Evolutionary conservation across 768 basidiomycete genomes (phyloP).

Genomic region (Pleurotus sapidus): DNA sequence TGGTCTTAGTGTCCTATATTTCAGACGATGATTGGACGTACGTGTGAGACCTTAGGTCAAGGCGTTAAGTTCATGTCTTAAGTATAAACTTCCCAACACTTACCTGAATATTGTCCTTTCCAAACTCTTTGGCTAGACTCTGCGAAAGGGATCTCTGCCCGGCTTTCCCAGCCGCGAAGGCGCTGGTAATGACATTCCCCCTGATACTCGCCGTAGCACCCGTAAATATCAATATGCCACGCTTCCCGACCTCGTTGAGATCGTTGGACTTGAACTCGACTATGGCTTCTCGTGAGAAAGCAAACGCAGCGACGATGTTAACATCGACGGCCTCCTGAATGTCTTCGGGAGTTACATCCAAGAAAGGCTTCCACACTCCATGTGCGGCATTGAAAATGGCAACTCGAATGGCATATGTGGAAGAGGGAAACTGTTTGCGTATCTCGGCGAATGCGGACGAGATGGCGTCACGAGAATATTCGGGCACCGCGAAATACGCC

Average conservation of each 20-base stretch:
- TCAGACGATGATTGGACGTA: slow-evolving; percentile 28
- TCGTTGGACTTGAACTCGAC: slow-evolving; percentile 57
- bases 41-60: slow-evolving; percentile 54
- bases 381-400: slow-evolving; percentile 64
- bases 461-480: slow-evolving; percentile 50
- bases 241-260: slow-evolving; percentile 39
- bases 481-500: slow-evolving; percentile 47
- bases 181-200: slow-evolving; percentile 59
- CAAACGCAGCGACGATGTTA: slow-evolving; percentile 56
- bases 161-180: slow-evolving; percentile 63
- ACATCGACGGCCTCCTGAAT: slow-evolving; percentile 45
- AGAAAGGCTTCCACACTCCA: slow-evolving; percentile 63
- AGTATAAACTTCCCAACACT: slow-evolving; percentile 9
- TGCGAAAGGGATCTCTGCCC: slow-evolving; percentile 63
- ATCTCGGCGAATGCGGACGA: slow-evolving; percentile 45
- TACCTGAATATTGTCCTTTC: slow-evolving; percentile 71
- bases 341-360: slow-evolving; percentile 59
- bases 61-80: neutral
- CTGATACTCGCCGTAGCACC: slow-evolving; percentile 67
- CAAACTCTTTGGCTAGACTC: slow-evolving; percentile 73
- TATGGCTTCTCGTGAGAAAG: slow-evolving; percentile 61
- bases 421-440: slow-evolving; percentile 33
- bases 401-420: slow-evolving; percentile 47
- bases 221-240: slow-evolving; percentile 68
- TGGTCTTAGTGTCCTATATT: neutral